Percentiles rank a stretch among this genome's conserved stretches.
phyloP scores from a whole-genome alignment of 148 eudicot genomes.

The Heliosperma pusillum region DNA sequence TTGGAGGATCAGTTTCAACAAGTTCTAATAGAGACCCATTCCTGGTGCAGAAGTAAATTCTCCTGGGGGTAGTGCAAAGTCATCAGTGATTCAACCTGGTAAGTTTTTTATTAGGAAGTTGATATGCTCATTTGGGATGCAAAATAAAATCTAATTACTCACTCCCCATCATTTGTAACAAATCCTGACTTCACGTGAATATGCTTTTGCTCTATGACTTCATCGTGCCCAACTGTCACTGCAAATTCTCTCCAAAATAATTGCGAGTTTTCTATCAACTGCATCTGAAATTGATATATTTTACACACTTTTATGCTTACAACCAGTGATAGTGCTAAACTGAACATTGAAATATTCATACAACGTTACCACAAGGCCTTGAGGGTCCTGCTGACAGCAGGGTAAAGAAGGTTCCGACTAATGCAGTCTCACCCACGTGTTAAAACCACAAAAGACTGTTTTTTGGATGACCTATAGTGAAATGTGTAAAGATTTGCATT shows the following conservation, averaged over 20 bases:
- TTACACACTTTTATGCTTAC: background rate
- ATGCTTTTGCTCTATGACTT: constrained; percentile 25
- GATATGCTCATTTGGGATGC: constrained; percentile 2
- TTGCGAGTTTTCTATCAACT: constrained; percentile 57
- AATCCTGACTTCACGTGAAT: constrained; percentile 51
- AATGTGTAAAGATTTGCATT: no score
- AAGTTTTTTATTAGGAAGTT: constrained; percentile 21
- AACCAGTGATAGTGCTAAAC: background rate
- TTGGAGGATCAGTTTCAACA: constrained; percentile 52
- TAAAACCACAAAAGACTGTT: no score
- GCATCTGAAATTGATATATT: constrained; percentile 46
- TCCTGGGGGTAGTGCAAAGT: constrained; percentile 48
- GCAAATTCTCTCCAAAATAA: constrained; percentile 59
- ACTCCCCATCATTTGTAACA: constrained; percentile 55
- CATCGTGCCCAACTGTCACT: constrained; percentile 24
- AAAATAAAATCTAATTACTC: constrained; percentile 36
- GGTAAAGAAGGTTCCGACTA: no score
- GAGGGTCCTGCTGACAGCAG: no score
- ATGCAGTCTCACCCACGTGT: no score
- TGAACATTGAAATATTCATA: no score
- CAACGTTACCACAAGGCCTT: no score
- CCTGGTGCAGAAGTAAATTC: constrained; percentile 73
- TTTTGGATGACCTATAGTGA: no score
- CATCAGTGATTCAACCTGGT: constrained; percentile 24
- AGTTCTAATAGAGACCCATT: constrained; percentile 64